Base-by-base conservation (phyloP, 768 basidiomycete species). In the Cyclocybe cylindracea region DNA sequence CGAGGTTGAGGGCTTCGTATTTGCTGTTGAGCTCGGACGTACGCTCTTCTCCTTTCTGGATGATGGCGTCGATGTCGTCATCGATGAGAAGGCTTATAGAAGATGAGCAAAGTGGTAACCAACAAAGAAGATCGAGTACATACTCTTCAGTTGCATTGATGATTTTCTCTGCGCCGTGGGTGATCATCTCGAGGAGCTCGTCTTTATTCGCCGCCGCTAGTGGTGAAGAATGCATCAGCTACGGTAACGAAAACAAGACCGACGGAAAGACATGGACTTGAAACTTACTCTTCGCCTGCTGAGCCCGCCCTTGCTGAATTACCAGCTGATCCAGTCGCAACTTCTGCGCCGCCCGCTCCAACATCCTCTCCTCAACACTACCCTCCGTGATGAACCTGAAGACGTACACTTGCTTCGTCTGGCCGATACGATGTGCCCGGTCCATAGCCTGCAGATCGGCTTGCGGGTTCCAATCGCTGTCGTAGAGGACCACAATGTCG, bases 391-490 rank as follows among this genome's bases (percentile, higher is more conserved):
- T 88, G 68, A 97, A 96, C n/a, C 95, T 77, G 76, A 92, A 98
- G 4, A 97, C 95, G 61, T 94, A 95, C 14, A 97, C 95, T 69
- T 98, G 94, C 71, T 96, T 98, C 40, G 91, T 96, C 72, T 98
- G 94, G 3, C 94, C 94, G 55, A 96, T 96, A 50, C 94, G 90
- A 73, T 96, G 94, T 0, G 95, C 95, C 51, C 94, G 90, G 64
- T 98, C 94, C 96, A 97, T 98, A 4, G 97, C 97, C 67, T 99
- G 97, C 41, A 99, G 71, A 75, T 99, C 97, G 2, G 96, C 97
- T 72, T 99, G 97, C 1, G 97, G 96, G 68, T 98, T 99, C 94
- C 97, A 98, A 67, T 99, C 97, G 55, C 89, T 92, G 62, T 99
- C 97, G 57, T 98, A 98, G 5, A 98, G 74, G 0, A 98, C 87